Evolutionary conservation across 1,284 basidiomycete genomes (phyloP).

Genomic region (Trichosporon asahii): DNA sequence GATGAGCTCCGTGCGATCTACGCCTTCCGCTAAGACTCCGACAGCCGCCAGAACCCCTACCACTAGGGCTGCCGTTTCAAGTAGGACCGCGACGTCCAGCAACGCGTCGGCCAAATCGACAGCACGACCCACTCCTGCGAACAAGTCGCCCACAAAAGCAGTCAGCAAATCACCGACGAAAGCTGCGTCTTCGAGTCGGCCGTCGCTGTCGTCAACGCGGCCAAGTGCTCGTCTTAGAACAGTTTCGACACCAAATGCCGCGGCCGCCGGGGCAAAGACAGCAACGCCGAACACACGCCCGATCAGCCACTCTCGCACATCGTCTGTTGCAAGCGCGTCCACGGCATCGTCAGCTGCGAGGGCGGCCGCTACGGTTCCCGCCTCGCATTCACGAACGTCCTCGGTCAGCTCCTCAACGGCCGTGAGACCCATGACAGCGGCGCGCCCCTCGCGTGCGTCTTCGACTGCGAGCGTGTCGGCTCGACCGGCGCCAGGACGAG

Average conservation of each 20-base stretch:
- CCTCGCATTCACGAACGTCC: background rate
- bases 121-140: background rate
- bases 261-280: background rate
- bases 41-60: background rate
- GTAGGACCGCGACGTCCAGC: background rate
- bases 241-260: background rate
- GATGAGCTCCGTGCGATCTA: constrained; percentile 11
- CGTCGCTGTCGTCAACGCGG: background rate
- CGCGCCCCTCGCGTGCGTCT: background rate
- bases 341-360: background rate
- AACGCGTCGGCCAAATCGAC: background rate
- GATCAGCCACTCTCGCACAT: background rate
- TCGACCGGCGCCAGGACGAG: background rate
- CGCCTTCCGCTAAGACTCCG: constrained; percentile 1
- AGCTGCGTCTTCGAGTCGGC: background rate
- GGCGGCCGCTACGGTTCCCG: background rate
- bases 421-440: background rate
- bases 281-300: background rate
- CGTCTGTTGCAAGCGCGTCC: background rate
- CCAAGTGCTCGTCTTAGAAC: background rate
- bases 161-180: background rate
- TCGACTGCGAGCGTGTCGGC: background rate
- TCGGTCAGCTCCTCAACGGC: background rate
- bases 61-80: background rate
- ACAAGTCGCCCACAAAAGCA: background rate